Evolutionary conservation across 2,329 filamentous ascomycete species (phyloP).

Genomic region (Dothideomycetes sp.): DNA sequence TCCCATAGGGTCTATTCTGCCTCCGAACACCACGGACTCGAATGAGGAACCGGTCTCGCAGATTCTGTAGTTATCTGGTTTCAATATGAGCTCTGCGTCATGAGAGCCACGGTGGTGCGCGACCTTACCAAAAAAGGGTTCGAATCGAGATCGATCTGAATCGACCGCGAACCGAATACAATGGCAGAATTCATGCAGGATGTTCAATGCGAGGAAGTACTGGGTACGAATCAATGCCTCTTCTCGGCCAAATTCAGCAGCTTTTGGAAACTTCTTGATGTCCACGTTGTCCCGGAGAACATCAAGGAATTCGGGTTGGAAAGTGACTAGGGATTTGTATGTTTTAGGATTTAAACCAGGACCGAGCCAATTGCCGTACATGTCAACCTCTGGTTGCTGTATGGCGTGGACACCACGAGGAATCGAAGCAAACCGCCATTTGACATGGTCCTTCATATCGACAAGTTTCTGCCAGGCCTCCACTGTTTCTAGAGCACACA

Average conservation of each 20-base stretch:
- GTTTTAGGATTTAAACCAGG: no score
- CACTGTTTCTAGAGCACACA: neutral
- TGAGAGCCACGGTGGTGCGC: no score
- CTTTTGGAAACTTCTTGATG: neutral
- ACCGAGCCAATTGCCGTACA: no score
- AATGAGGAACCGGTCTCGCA: neutral
- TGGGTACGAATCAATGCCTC: neutral
- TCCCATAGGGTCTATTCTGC: neutral
- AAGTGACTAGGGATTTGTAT: neutral
- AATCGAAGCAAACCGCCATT: neutral
- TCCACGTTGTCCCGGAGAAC: neutral
- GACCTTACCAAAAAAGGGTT: no score
- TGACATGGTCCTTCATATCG: neutral
- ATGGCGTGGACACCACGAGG: no score
- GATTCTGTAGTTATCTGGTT: neutral
- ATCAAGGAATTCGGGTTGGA: neutral
- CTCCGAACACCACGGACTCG: neutral
- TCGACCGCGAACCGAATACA: neutral
- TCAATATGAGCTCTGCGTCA: no score
- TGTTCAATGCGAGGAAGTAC: neutral
- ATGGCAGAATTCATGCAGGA: neutral
- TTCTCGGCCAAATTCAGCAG: neutral
- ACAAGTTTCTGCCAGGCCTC: neutral
- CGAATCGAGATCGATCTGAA: no score
- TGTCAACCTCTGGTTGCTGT: no score